Percentiles rank a stretch among this genome's conserved stretches.
Conservation (phyloP, 345 rosid genomes). For the Camelina neglecta region DNA sequence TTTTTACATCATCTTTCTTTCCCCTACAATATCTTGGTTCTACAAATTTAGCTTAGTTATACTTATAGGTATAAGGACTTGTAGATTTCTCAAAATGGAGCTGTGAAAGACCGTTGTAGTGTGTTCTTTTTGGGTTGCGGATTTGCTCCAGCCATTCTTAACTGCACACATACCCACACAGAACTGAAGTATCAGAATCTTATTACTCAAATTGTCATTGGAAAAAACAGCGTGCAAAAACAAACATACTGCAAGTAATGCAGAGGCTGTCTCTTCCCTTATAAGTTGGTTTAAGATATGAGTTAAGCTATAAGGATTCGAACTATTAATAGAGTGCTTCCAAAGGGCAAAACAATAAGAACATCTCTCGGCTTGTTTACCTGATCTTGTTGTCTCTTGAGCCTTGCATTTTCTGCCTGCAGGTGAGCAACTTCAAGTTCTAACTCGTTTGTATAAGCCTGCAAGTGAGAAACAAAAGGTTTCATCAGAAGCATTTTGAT, state of each 20-base stretch:
- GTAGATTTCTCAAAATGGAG: slow-evolving; percentile 72
- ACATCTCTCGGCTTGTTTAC: slow-evolving; percentile 42
- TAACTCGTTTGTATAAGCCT: slow-evolving; percentile 78
- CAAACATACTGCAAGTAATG: background rate
- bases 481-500: slow-evolving; percentile 11
- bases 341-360: background rate
- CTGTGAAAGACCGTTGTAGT: slow-evolving; percentile 64
- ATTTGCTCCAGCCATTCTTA: slow-evolving; percentile 52
- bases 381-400: slow-evolving; percentile 65
- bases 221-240: slow-evolving; percentile 33
- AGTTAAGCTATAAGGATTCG: slow-evolving; percentile 8
- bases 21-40: slow-evolving; percentile 37
- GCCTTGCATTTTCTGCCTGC: slow-evolving; percentile 68
- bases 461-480: slow-evolving; percentile 31
- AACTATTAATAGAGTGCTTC: slow-evolving; percentile 1
- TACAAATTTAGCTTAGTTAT: slow-evolving; percentile 41
- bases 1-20: slow-evolving; percentile 19
- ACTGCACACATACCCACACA: slow-evolving; percentile 49
- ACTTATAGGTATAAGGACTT: slow-evolving; percentile 30
- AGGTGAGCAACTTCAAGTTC: slow-evolving; percentile 61
- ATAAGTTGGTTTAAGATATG: slow-evolving; percentile 10
- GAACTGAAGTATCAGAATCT: slow-evolving; percentile 32
- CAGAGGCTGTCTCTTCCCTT: slow-evolving; percentile 24
- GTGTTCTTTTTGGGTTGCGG: slow-evolving; percentile 55
- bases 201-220: slow-evolving; percentile 1